phyloP scores from a whole-genome alignment of 371 early-diverging fungal species.

The Mortierella sp. region DNA sequence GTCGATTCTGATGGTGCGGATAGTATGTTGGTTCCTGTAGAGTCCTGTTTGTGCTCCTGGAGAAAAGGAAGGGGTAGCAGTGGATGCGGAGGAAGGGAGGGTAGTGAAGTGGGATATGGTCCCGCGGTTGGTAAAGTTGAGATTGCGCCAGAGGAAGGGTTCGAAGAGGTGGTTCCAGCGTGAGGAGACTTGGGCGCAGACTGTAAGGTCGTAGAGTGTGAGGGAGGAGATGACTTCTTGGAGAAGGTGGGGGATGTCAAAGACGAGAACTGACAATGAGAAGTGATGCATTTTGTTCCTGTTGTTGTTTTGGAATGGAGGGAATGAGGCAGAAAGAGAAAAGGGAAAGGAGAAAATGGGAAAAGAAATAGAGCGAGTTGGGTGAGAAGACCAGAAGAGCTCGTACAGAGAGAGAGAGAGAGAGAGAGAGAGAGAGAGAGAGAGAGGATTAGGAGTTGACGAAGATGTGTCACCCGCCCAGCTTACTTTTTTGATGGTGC shows the following conservation, averaged over 20 bases:
- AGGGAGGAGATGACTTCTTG: not conserved
- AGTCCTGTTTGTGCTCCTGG: not conserved
- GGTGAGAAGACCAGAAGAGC: not conserved
- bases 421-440: no score
- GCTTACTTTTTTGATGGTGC: not conserved
- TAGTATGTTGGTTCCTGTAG: not conserved
- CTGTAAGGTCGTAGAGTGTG: not conserved
- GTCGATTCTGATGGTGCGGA: not conserved
- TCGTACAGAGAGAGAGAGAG: no score
- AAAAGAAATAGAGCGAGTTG: not conserved
- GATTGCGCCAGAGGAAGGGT: not conserved
- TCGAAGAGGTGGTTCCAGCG: not conserved
- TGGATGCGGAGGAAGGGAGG: not conserved
- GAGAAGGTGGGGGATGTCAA: not conserved
- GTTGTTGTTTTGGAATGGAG: not conserved
- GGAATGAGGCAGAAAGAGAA: not conserved
- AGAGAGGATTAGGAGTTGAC: no score
- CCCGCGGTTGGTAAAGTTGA: not conserved
- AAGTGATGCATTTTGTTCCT: not conserved
- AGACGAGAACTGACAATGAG: not conserved
- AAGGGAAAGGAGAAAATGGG: not conserved
- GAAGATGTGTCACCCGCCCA: no score
- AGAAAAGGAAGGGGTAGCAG: not conserved
- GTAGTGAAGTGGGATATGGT: not conserved
- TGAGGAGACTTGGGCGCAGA: not conserved